Conservation (phyloP, 352 stramenopile genomes). For the Hyaloperonospora arabidopsidis region DNA sequence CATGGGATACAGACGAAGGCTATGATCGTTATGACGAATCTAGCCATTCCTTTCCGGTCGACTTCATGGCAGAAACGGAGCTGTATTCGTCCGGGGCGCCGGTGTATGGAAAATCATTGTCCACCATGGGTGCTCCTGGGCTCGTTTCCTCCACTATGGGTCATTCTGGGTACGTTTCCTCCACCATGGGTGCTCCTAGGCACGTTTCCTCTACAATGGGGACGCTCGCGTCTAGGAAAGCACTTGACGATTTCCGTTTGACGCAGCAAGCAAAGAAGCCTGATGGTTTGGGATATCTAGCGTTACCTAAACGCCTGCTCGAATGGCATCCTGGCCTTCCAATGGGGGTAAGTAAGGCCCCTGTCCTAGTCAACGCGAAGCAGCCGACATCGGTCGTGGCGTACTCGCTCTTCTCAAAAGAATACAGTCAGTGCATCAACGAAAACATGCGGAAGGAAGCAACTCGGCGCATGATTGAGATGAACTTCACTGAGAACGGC, state of each 20-base stretch:
- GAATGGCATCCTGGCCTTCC: slow-evolving; percentile 76
- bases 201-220: slow-evolving; percentile 57
- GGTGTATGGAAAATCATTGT: slow-evolving; percentile 17
- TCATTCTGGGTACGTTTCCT: no score
- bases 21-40: slow-evolving; percentile 52
- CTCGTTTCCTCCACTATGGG: slow-evolving; percentile 56
- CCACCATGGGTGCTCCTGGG: slow-evolving; percentile 29
- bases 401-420: slow-evolving; percentile 77
- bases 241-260: slow-evolving; percentile 56
- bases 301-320: slow-evolving; percentile 71
- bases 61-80: slow-evolving; percentile 35
- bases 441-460: slow-evolving; percentile 56
- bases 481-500: slow-evolving; percentile 31
- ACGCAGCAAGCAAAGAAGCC: slow-evolving; percentile 59
- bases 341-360: slow-evolving; percentile 56
- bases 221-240: slow-evolving; percentile 48
- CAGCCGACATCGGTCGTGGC: slow-evolving; percentile 82
- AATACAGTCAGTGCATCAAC: slow-evolving; percentile 71
- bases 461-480: slow-evolving; percentile 28
- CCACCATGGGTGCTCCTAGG: slow-evolving; percentile 29
- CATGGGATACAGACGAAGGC: slow-evolving; percentile 54
- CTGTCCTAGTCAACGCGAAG: slow-evolving; percentile 68
- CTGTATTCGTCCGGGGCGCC: slow-evolving; percentile 8
- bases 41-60: slow-evolving; percentile 57
- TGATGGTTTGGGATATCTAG: slow-evolving; percentile 57